A percentile compares a stretch with the other conserved stretches of the same genome.
Evolutionary conservation across 768 basidiomycete species (phyloP).

Genomic region (Termitomyces sp.): DNA sequence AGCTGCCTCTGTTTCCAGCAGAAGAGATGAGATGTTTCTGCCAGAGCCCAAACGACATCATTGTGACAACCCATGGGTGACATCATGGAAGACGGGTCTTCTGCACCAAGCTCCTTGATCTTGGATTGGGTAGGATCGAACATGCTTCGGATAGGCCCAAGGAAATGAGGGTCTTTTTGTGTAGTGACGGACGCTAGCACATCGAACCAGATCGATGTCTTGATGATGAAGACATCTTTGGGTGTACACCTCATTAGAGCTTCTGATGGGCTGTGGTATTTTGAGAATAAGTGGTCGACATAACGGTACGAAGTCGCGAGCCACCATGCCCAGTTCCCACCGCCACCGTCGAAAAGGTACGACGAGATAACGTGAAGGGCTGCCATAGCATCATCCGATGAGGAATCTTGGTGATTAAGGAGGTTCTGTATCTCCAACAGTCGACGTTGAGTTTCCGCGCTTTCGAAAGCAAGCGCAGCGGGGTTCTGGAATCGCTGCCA

Average conservation of each 20-base stretch:
- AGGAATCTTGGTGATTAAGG: constrained; percentile 26
- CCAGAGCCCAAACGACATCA: constrained; percentile 72
- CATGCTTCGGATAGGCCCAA: constrained; percentile 52
- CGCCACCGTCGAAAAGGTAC: constrained; percentile 76
- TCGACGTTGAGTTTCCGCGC: constrained; percentile 21
- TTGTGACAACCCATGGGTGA: constrained; percentile 86
- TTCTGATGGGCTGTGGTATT: constrained; percentile 38
- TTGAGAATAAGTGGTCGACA: constrained; percentile 46
- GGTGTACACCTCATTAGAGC: constrained; percentile 43
- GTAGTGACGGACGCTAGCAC: constrained; percentile 78
- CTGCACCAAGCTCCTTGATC: constrained; percentile 29
- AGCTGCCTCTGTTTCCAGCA: constrained; percentile 57
- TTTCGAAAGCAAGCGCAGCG: constrained; percentile 23
- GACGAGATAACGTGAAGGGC: constrained; percentile 74
- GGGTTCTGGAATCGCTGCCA: constrained; percentile 25
- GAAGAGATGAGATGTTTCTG: constrained; percentile 67
- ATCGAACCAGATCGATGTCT: constrained; percentile 87
- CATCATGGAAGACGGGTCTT: constrained; percentile 65
- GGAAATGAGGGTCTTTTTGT: constrained; percentile 55
- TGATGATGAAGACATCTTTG: constrained; percentile 72
- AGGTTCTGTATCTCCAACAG: constrained; percentile 26
- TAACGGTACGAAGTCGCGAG: constrained; percentile 60
- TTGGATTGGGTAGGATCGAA: constrained; percentile 48
- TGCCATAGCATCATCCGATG: constrained; percentile 74
- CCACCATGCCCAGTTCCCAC: constrained; percentile 67